A percentile compares a stretch with the other conserved stretches of the same genome.
phyloP scores from a whole-genome alignment of 169 alveolate species.

The Cryptosporidium tyzzeri region DNA sequence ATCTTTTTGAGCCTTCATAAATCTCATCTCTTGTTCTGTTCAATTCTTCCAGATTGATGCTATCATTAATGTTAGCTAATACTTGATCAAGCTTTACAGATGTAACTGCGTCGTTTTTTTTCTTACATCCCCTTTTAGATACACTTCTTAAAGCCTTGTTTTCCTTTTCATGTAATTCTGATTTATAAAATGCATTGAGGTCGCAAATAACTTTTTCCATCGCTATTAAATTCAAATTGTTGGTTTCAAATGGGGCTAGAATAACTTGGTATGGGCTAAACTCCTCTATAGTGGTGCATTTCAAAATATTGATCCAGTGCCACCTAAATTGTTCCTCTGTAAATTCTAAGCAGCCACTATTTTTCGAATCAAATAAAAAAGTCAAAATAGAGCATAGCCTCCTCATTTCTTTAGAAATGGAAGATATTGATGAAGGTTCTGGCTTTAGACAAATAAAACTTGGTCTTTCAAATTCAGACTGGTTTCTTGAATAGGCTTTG shows the following conservation, averaged over 20 bases:
- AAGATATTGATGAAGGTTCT: slow-evolving; percentile 7
- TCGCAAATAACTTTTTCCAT: background rate
- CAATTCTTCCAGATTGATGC: background rate
- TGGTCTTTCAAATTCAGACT: background rate
- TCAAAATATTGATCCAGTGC: slow-evolving; percentile 30
- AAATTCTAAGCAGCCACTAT: background rate
- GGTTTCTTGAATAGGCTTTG: background rate
- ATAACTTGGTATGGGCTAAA: background rate
- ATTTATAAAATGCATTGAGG: background rate
- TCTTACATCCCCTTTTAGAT: slow-evolving; percentile 2
- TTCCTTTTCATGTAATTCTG: background rate
- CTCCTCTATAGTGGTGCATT: slow-evolving; percentile 1
- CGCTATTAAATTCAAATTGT: background rate
- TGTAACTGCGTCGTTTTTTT: background rate
- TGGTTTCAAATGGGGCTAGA: background rate
- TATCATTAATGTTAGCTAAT: background rate
- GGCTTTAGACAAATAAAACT: background rate
- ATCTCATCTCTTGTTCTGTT: background rate
- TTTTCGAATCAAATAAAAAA: background rate
- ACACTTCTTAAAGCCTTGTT: background rate
- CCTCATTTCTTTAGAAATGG: background rate
- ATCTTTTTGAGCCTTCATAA: too few species aligned
- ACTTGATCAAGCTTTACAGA: background rate
- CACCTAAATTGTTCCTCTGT: slow-evolving; percentile 23
- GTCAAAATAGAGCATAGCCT: slow-evolving; percentile 8